Evolutionary conservation across 306 rosid genomes (phyloP).

Genomic region (Vigna nakashimae): DNA sequence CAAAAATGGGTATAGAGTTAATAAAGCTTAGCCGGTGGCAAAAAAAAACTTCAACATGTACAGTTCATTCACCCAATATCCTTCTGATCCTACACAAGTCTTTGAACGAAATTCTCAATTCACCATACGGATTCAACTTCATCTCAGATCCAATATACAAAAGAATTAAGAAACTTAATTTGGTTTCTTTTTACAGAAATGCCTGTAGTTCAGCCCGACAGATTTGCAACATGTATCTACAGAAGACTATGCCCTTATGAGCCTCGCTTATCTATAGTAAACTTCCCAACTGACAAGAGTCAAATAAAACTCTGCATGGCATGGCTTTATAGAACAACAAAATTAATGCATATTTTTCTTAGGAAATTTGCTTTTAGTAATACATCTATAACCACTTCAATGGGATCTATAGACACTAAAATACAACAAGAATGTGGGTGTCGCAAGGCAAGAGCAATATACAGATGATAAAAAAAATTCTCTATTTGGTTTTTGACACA

Average conservation of each 20-base stretch:
- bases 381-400: conserved; percentile 3
- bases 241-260: not conserved
- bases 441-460: not conserved
- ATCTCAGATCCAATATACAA: not conserved
- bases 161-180: conserved; percentile 2
- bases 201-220: conserved; percentile 14
- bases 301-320: conserved; percentile 18
- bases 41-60: conserved; percentile 12
- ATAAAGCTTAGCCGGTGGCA: not conserved
- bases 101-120: conserved; percentile 1
- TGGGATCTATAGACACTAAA: conserved; percentile 16
- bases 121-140: conserved; percentile 11
- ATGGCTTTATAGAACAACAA: not conserved
- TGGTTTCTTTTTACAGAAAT: not conserved
- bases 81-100: conserved; percentile 3
- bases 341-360: not conserved
- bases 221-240: not conserved
- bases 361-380: conserved; percentile 3
- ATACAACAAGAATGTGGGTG: not conserved
- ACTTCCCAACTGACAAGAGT: conserved; percentile 8
- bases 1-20: not conserved
- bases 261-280: not conserved
- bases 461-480: conserved; percentile 6
- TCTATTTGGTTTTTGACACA: conserved; percentile 8
- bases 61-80: conserved; percentile 33